Evolutionary conservation across 2,329 filamentous ascomycete species (phyloP).

Genomic region (Diplocarpon mali): DNA sequence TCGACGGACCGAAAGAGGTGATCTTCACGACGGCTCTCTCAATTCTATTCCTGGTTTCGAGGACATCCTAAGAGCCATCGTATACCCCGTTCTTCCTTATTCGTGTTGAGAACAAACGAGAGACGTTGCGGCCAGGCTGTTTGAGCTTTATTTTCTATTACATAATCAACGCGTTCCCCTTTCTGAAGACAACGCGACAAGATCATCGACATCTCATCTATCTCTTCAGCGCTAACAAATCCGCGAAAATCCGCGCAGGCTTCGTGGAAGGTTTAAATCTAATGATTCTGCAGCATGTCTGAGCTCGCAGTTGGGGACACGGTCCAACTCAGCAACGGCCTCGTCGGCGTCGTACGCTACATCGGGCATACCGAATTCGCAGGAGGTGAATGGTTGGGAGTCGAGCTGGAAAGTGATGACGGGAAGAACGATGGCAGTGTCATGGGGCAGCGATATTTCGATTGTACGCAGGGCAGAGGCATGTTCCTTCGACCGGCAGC

Average conservation of each 20-base stretch:
- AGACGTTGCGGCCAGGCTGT: too few species aligned
- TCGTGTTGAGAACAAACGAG: too few species aligned
- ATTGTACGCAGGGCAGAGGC: slow-evolving; percentile 62
- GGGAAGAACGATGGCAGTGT: slow-evolving; percentile 95
- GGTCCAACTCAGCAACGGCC: slow-evolving; percentile 67
- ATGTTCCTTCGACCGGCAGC: slow-evolving; percentile 78
- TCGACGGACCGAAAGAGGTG: too few species aligned
- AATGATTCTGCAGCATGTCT: slow-evolving; percentile 4
- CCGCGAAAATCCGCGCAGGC: too few species aligned
- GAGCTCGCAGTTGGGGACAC: slow-evolving; percentile 26
- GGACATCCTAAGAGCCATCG: too few species aligned
- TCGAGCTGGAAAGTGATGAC: slow-evolving; percentile 70
- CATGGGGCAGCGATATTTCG: slow-evolving; percentile 78
- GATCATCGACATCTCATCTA: not conserved
- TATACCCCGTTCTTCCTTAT: too few species aligned
- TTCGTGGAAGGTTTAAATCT: too few species aligned
- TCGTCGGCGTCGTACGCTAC: slow-evolving; percentile 68
- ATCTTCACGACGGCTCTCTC: too few species aligned
- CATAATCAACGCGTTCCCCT: not conserved
- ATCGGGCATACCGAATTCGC: slow-evolving; percentile 72
- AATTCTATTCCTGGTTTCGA: too few species aligned
- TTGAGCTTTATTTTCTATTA: too few species aligned
- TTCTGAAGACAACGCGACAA: not conserved
- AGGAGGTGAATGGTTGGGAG: slow-evolving; percentile 74
- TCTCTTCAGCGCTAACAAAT: too few species aligned